Base-by-base conservation (phyloP, 768 basidiomycete genomes). In the Pulveroboletus ravenelii region DNA sequence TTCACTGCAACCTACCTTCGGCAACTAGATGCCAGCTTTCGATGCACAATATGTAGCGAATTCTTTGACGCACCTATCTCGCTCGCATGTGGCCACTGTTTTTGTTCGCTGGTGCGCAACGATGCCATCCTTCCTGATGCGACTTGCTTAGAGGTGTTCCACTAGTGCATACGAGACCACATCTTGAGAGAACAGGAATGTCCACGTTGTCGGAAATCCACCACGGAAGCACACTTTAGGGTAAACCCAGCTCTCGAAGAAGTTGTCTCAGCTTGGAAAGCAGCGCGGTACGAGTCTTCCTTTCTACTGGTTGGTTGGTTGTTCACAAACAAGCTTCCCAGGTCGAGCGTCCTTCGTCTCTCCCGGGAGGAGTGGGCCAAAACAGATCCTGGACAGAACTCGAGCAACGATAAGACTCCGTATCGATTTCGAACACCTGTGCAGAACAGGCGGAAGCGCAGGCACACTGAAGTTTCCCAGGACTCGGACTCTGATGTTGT, bases 1-100 rank as follows among this genome's bases (percentile, higher is more conserved):
- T 91, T 91, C 55, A 77, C 84, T 0, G 63, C 63, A 3, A 74
- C 79, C 13, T 79, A 80, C n/a, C 70, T 93, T 12, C 74, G 78
- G 23, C 69, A 71, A 27, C 65, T 92, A 15, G 90, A 93, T 57
- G 64, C 75, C 17, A 75, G 84, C 10, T 70, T 87, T 52, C 76
- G 86, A 14, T 93, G 90, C 58, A 75, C 77, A 25, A 89, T 93
- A 48, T 93, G 90, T 62, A 74, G 82, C 35, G 87, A 90, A 52
- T 73, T 84, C 31, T 87, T 80, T 59, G 78, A 78, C 45, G 88
- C 77, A 0, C 90, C 90, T 5, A 83, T 92, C 25, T 80, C 80
- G 3, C 75, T 92, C 5, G 65, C 65, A 6, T 92, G 90, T 61
- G 89, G 88, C 1, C 90, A 93, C 60, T 84, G 81, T 42, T 93